Percentiles rank a stretch among this genome's conserved stretches.
phyloP scores from a whole-genome alignment of 805 yeast species.

The Nematodospora valgi region DNA sequence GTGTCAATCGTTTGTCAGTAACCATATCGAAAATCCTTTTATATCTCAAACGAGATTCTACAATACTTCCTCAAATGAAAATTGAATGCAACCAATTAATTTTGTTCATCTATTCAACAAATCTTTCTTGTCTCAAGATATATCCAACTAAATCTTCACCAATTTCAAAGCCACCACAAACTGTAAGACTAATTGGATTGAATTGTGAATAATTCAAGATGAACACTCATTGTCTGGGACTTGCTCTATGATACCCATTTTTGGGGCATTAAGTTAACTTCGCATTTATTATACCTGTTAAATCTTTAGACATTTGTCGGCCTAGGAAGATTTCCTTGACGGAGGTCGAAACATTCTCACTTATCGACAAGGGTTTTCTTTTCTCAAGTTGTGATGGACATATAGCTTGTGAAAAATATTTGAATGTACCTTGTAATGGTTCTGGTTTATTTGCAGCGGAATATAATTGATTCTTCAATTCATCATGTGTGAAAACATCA shows the following conservation, averaged over 20 bases:
- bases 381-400: slow-evolving; percentile 1
- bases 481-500: slow-evolving; percentile 15
- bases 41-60: slow-evolving; percentile 17
- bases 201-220: slow-evolving; percentile 11
- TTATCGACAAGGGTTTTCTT: neutral
- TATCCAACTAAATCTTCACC: slow-evolving; percentile 25
- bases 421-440: slow-evolving; percentile 9
- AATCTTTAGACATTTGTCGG: too few relatives aligned
- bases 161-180: slow-evolving; percentile 1
- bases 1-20: neutral
- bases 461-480: slow-evolving; percentile 17
- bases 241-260: slow-evolving; percentile 4
- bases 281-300: neutral
- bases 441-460: slow-evolving; percentile 12
- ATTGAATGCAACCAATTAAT: slow-evolving; percentile 18
- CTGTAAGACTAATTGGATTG: slow-evolving; percentile 13
- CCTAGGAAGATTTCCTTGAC: neutral
- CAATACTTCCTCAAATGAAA: slow-evolving; percentile 10
- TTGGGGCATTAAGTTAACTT: neutral
- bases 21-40: slow-evolving; percentile 13
- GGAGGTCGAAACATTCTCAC: neutral
- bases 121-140: slow-evolving; percentile 19
- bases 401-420: slow-evolving; percentile 6
- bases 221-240: slow-evolving; percentile 5
- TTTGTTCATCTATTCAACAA: slow-evolving; percentile 18